Conservation (phyloP, 305 asterid genomes). For the Fraxinus sp. region DNA sequence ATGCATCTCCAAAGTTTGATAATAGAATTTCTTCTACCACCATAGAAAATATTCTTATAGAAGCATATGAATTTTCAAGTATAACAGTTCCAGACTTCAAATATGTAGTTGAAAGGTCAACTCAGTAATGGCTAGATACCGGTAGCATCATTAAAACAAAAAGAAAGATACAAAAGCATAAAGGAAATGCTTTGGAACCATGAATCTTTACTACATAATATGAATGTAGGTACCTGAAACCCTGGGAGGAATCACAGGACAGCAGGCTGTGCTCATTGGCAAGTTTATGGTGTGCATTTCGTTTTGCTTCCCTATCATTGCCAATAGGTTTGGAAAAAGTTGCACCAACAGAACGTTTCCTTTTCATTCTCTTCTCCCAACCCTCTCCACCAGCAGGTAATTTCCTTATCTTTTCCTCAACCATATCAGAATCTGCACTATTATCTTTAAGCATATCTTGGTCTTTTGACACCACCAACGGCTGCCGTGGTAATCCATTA, state of each 20-base stretch:
- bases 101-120: background rate
- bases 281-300: conserved; percentile 61
- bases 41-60: background rate
- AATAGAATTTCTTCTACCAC: background rate
- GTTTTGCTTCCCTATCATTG: conserved; percentile 65
- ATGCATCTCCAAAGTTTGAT: background rate
- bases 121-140: background rate
- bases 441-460: conserved; percentile 64
- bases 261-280: conserved; percentile 64
- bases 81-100: background rate
- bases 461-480: conserved; percentile 58
- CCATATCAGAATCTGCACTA: conserved; percentile 59
- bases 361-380: conserved; percentile 94
- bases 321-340: conserved; percentile 69
- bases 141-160: conserved; percentile 13
- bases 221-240: conserved; percentile 58
- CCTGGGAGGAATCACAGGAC: conserved; percentile 60
- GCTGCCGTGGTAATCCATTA: conserved; percentile 58
- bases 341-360: conserved; percentile 93
- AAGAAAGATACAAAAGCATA: conserved; percentile 1
- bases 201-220: conserved; percentile 4
- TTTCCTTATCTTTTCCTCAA: conserved; percentile 78
- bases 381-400: conserved; percentile 93
- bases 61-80: background rate
- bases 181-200: conserved; percentile 10